Conservation (phyloP, 176 grass and related monocot species). For the Pontederia paniculata region DNA sequence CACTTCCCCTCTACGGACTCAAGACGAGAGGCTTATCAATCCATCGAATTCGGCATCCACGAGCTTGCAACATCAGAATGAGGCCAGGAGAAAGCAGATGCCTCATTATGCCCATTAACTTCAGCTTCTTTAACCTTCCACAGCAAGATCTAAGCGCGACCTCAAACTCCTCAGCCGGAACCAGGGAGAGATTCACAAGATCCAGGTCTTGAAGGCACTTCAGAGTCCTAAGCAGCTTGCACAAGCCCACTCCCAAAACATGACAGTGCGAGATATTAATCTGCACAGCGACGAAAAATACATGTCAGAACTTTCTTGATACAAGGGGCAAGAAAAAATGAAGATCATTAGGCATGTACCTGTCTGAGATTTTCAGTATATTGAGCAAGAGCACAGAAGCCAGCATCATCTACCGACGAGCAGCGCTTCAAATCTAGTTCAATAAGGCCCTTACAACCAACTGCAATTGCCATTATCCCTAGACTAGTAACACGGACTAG, state of each 20-base stretch:
- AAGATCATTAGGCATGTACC: conserved; percentile 27
- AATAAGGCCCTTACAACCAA: conserved; percentile 56
- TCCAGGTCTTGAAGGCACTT: conserved; percentile 90
- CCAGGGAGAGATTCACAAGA: conserved; percentile 73
- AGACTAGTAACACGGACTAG: conserved; percentile 50
- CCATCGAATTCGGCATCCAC: conserved; percentile 78
- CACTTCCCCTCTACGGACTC: not conserved
- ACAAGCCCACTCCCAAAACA: conserved; percentile 66
- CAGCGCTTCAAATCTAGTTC: conserved; percentile 89
- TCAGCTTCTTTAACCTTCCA: conserved; percentile 87
- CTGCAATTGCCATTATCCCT: conserved; percentile 50
- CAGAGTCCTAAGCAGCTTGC: conserved; percentile 56
- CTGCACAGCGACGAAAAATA: conserved; percentile 29
- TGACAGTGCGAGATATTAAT: conserved; percentile 91
- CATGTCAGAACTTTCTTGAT: not conserved
- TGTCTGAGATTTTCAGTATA: conserved; percentile 86
- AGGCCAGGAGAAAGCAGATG: conserved; percentile 53
- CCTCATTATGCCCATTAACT: conserved; percentile 50
- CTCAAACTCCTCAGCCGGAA: conserved; percentile 75
- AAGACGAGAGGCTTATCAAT: conserved; percentile 74
- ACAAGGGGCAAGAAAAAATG: not conserved
- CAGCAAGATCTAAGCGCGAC: conserved; percentile 52
- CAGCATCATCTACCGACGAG: conserved; percentile 70
- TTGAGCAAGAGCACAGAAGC: conserved; percentile 63
- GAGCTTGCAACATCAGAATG: conserved; percentile 52